Evolutionary conservation across 768 basidiomycete species (phyloP), one percentile per base, ranked within the genome.

Genomic region (Boletus tylopilopsis): DNA sequence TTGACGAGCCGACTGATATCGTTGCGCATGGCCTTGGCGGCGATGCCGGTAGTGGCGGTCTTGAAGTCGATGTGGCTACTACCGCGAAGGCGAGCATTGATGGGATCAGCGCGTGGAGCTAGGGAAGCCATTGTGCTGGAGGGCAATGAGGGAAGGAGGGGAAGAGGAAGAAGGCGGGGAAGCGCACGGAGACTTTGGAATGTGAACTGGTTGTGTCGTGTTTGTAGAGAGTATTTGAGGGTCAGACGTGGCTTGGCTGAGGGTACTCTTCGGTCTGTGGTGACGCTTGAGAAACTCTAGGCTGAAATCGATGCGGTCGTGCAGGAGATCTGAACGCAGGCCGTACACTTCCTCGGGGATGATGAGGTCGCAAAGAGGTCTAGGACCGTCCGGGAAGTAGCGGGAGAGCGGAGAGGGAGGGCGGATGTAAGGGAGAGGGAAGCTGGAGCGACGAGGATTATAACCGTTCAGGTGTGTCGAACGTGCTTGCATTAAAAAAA

Each of bases 11-110:
- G 82, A 70, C 87, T 87, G 73, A 99, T 87, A 76, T 98, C 96
- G 68, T 97, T 96, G 76, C 93, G 85, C 95, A 97, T 97, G 48
- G 93, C 78, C 76, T 96, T 97, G 58, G 90, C 88, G 23, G 90
- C 87, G 57, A 94, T 86, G 57, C 91, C 92, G 46, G 92, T 94
- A 45, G 83, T 94, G 56, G 95, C 95, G n/a, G 92, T 94, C 78
- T 94, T 94, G 83, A 95, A 95, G 73, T 97, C 89, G 75, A 90
- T 85, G 68, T 90, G 87, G 59, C 80, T 83, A 47, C 83, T 81
- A 57, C 88, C 88, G 51, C 88, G 82, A 47, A 79, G 80, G 54
- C 87, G 84, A 64, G 82, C 76, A 58, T 77, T 81, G 79, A 86
- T 74, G 50, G 85, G 78, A 55, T 89, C 85, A 62, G 68, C 70